Base-by-base conservation (phyloP, 2,329 filamentous ascomycete species). In the Beauveria scarabaeidicola region DNA sequence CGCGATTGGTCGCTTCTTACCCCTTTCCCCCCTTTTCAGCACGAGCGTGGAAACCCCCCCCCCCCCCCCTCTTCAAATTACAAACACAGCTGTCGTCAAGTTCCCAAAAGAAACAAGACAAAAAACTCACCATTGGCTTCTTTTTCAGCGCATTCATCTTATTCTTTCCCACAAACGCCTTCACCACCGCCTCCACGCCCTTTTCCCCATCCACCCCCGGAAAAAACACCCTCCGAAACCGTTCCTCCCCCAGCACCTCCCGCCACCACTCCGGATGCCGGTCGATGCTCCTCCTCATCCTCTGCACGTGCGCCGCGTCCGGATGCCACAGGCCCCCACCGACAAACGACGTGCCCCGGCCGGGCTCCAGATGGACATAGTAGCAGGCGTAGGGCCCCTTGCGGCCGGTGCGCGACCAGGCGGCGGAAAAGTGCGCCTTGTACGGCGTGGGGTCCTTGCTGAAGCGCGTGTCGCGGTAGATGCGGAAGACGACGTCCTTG, bases 321-420 rank as follows among this genome's bases (percentile, higher is more conserved):
- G 90, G 90, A 66, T 87, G 83, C 90, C 90, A 96, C 17, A 95
- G 75, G 1, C 92, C 91, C 51, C 90, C 90, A 61, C 89, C 91
- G 46, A 95, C 77, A 66, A 93, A 89, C 17, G 47, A 50, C 23
- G 3, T 15, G 11, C 46, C 25, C 15, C 46, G 76, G 3, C 77
- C 78, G 11, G 91, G 90, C 69, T 93, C 84, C 64, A 90, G 81
- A 71, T 96, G 91, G 21, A 96, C 75, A 74, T 96, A 96, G 75
- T 96, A 96, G 69, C 85, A 87, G 7, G 91, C 91, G 72, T 94
- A 95, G 10, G 89, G 87, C 0, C 90, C 90, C 73, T 96, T 96
- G 58, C 89, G 83, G 21, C 91, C 91, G 0, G 91, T 95, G 21
- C 91, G 86, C 60, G 89, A 94, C 84, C 90, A 96, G 25, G 90